These are phyloP conservation scores for Penicillium canariense DNA, from an alignment of 495 filamentous ascomycete genomes.

Conservation along the genomic window DNA sequence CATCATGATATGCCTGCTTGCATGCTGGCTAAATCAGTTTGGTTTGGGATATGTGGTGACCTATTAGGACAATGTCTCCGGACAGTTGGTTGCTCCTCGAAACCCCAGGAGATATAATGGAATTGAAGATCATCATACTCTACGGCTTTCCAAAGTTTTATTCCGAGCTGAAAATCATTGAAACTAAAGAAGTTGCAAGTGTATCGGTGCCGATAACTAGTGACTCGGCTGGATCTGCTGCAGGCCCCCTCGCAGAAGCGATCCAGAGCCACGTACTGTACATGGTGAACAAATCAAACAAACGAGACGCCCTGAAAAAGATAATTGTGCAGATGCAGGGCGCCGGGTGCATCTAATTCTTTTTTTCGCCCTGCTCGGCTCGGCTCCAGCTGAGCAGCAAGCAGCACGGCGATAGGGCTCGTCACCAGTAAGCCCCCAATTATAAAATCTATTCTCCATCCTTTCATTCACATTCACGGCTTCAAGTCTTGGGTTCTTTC, in stretches of 20 bases:
- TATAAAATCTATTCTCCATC: too few species aligned
- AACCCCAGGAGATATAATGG: too few species aligned
- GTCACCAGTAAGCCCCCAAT: neutral
- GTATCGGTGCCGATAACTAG: constrained; percentile 21
- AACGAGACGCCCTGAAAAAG: constrained; percentile 14
- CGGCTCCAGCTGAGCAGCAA: neutral
- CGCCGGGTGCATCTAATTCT: constrained; percentile 8
- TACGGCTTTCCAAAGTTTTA: too few species aligned
- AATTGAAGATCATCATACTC: too few species aligned
- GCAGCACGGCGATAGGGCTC: neutral
- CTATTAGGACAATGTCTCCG: too few species aligned
- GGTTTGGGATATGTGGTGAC: too few species aligned
- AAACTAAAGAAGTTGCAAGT: constrained; percentile 16
- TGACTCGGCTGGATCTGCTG: constrained; percentile 17
- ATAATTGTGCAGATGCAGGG: neutral
- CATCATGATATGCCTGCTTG: too few species aligned
- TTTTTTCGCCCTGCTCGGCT: neutral
- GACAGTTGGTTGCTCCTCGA: too few species aligned
- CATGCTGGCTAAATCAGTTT: too few species aligned
- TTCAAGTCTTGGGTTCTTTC: constrained; percentile 10
- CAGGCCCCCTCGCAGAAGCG: constrained; percentile 16
- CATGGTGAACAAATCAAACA: constrained; percentile 35
- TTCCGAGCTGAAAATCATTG: neutral
- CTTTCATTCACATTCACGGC: too few species aligned
- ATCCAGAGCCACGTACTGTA: constrained; percentile 44